Conservation (phyloP, 768 basidiomycete species). For the Leccinum aurantiacum region DNA sequence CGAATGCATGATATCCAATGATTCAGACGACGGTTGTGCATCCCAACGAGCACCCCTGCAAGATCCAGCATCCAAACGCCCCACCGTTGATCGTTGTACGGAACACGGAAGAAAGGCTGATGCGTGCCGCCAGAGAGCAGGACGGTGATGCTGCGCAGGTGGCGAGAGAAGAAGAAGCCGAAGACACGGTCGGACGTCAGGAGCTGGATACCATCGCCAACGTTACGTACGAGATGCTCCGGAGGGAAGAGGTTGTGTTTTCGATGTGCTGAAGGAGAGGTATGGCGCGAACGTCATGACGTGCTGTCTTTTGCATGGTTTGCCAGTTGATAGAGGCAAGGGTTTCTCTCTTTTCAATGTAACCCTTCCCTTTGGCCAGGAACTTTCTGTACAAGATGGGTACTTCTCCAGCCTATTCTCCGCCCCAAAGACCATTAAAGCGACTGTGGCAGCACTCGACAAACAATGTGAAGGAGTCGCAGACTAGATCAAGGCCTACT, state of each 20-base stretch:
- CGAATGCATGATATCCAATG: constrained; percentile 60
- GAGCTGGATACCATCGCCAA: neutral
- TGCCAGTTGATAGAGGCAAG: constrained; percentile 40
- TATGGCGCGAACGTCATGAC: constrained; percentile 27
- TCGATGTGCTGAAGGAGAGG: constrained; percentile 18
- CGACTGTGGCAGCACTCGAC: constrained; percentile 21
- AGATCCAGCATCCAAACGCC: constrained; percentile 47
- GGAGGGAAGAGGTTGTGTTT: too few relatives aligned
- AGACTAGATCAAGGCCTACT: constrained; percentile 20
- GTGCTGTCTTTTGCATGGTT: constrained; percentile 49
- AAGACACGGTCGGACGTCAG: constrained; percentile 25
- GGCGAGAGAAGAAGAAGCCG: constrained; percentile 24
- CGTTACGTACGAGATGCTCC: too few relatives aligned
- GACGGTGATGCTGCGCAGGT: constrained; percentile 18
- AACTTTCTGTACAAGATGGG: constrained; percentile 21
- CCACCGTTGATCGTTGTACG: constrained; percentile 46
- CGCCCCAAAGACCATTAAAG: constrained; percentile 22
- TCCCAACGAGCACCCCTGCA: constrained; percentile 55
- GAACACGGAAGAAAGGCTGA: constrained; percentile 34
- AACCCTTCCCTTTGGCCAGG: neutral
- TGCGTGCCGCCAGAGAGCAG: constrained; percentile 11
- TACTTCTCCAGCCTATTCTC: constrained; percentile 16
- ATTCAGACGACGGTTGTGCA: constrained; percentile 53
- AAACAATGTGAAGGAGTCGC: constrained; percentile 26
- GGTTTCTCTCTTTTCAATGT: neutral